phyloP scores from a whole-genome alignment of 2,329 filamentous ascomycete species.

The Zalaria obscura region DNA sequence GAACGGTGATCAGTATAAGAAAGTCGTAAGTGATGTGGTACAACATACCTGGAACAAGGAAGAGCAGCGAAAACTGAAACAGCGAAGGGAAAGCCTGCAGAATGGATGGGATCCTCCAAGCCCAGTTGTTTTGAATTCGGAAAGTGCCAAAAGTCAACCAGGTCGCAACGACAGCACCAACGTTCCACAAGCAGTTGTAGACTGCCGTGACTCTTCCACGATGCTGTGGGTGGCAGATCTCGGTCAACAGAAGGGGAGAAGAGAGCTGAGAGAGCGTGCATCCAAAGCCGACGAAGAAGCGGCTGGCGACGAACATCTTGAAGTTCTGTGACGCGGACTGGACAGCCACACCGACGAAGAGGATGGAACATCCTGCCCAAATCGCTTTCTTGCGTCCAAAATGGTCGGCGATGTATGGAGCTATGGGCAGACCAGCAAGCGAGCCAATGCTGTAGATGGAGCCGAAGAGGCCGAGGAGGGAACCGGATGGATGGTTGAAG shows the following conservation, averaged over 20 bases:
- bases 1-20: slow-evolving; percentile 49
- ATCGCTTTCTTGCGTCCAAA: slow-evolving; percentile 30
- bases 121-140: slow-evolving; percentile 35
- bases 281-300: slow-evolving; percentile 2
- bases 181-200: slow-evolving; percentile 56
- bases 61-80: not conserved
- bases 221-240: slow-evolving; percentile 1
- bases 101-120: slow-evolving; percentile 36
- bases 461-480: slow-evolving; percentile 1
- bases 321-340: slow-evolving; percentile 1
- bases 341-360: slow-evolving; percentile 18
- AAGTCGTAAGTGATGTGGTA: slow-evolving; percentile 5
- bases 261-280: slow-evolving; percentile 1
- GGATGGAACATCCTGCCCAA: slow-evolving; percentile 27
- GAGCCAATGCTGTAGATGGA: slow-evolving; percentile 1
- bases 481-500: not conserved
- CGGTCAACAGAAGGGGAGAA: slow-evolving; percentile 1
- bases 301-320: slow-evolving; percentile 1
- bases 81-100: slow-evolving; percentile 30
- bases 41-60: slow-evolving; percentile 2
- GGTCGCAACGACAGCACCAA: slow-evolving; percentile 42
- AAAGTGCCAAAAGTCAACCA: slow-evolving; percentile 51
- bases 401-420: slow-evolving; percentile 29
- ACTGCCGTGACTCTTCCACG: not conserved
- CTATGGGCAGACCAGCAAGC: slow-evolving; percentile 6